A percentile compares a stretch with the other conserved stretches of the same genome.
Conservation (phyloP, 2,329 filamentous ascomycete species). For the Phaeosphaeria sp. region DNA sequence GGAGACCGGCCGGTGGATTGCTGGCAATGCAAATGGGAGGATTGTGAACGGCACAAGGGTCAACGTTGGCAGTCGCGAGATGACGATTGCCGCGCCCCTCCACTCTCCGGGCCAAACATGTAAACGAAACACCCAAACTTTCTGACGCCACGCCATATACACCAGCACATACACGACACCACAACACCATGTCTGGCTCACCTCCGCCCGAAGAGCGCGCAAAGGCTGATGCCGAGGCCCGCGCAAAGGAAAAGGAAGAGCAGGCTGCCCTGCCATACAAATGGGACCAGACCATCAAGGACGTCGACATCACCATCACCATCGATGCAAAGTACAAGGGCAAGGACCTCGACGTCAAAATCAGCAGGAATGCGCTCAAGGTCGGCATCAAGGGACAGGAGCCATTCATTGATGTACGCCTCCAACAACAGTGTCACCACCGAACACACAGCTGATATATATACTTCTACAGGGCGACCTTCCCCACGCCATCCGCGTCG, state of each 20-base stretch:
- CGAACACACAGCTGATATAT: no score
- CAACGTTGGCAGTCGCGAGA: slow-evolving; percentile 16
- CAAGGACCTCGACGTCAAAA: slow-evolving; percentile 79
- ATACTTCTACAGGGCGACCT: slow-evolving; percentile 91
- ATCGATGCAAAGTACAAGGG: slow-evolving; percentile 86
- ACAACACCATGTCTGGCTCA: slow-evolving; percentile 48
- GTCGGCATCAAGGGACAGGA: slow-evolving; percentile 89
- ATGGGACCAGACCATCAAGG: slow-evolving; percentile 92
- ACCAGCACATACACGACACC: neutral
- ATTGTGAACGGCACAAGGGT: slow-evolving; percentile 7
- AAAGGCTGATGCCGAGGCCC: slow-evolving; percentile 63
- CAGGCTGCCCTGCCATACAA: slow-evolving; percentile 94
- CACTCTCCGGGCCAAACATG: neutral
- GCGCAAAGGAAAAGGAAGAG: slow-evolving; percentile 80
- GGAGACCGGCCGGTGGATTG: slow-evolving; percentile 13
- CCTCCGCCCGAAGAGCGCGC: slow-evolving; percentile 63
- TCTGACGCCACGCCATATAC: slow-evolving; percentile 10
- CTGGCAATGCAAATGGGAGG: slow-evolving; percentile 20
- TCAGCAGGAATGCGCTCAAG: slow-evolving; percentile 79
- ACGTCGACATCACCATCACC: slow-evolving; percentile 79
- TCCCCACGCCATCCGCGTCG: slow-evolving; percentile 77
- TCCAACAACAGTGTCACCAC: no score
- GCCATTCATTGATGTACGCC: slow-evolving; percentile 79
- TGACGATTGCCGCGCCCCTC: slow-evolving; percentile 20
- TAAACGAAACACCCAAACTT: slow-evolving; percentile 12